phyloP scores from a whole-genome alignment of 495 filamentous ascomycete species.

The Talaromyces adpressus region DNA sequence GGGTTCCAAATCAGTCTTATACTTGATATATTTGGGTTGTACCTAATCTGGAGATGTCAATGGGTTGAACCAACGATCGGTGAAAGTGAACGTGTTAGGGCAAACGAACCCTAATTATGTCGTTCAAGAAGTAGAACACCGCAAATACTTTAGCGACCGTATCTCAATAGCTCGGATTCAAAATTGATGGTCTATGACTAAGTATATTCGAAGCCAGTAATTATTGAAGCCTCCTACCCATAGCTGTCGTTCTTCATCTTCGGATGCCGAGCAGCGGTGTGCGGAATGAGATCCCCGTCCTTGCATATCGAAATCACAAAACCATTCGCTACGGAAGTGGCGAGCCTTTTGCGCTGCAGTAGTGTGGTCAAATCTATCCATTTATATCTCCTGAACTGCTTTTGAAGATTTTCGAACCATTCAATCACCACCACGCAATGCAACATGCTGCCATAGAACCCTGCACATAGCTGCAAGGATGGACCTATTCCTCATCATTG shows the following conservation, averaged over 20 bases:
- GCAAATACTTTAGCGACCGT: too few species aligned
- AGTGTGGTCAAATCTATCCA: neutral
- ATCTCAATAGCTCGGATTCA: too few species aligned
- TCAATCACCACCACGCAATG: neutral
- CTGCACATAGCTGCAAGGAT: neutral
- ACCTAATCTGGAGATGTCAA: too few species aligned
- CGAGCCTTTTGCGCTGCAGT: neutral
- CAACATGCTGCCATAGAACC: neutral
- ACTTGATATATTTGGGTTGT: too few species aligned
- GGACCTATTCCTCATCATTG: neutral
- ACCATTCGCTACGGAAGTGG: neutral
- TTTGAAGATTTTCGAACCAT: neutral
- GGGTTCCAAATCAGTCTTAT: too few species aligned
- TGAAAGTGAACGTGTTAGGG: too few species aligned
- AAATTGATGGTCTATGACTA: too few species aligned
- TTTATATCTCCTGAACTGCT: neutral
- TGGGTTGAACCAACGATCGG: too few species aligned
- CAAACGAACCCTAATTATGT: too few species aligned
- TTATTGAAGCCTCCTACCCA: too few species aligned
- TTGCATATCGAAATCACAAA: neutral
- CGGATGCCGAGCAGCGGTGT: neutral
- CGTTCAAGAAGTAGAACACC: too few species aligned
- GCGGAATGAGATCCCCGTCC: neutral
- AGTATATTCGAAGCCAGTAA: too few species aligned
- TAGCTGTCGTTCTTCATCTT: neutral